Evolutionary conservation across 208 protist species (phyloP).

Genomic region (Vickermania ingenoplastis): DNA sequence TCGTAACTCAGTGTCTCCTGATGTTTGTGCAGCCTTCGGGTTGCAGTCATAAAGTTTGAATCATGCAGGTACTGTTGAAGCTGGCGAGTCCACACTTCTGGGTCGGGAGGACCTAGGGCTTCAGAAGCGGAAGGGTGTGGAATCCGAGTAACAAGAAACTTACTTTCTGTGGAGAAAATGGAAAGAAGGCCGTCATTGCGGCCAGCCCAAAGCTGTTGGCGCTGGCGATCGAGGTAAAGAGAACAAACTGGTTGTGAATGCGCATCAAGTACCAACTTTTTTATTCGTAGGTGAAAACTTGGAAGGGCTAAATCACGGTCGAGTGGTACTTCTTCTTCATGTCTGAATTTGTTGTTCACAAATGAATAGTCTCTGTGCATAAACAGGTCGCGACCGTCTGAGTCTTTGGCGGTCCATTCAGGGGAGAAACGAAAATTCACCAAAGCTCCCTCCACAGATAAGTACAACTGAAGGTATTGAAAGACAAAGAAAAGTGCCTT

Average conservation of each 20-base stretch:
- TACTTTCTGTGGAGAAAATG: constrained; percentile 58
- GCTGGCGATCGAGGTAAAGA: constrained; percentile 50
- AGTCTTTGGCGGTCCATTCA: constrained; percentile 28
- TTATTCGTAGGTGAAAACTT: constrained; percentile 36
- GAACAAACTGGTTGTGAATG: constrained; percentile 65
- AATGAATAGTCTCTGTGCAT: constrained; percentile 3
- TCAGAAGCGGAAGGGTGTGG: constrained; percentile 51
- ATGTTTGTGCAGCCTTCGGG: constrained; percentile 27
- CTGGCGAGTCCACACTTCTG: constrained; percentile 30
- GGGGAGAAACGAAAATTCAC: constrained; percentile 53
- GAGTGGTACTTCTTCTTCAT: constrained; percentile 16
- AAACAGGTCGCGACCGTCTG: constrained; percentile 40
- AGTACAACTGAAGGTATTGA: constrained; percentile 60
- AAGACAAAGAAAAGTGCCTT: constrained; percentile 74
- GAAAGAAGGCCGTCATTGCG: constrained; percentile 68
- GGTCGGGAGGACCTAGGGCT: constrained; percentile 35
- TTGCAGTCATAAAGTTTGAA: constrained; percentile 1
- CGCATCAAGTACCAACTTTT: constrained; percentile 44
- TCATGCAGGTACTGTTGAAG: constrained; percentile 16
- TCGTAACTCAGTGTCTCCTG: constrained; percentile 38
- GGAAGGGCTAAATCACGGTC: constrained; percentile 13
- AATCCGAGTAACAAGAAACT: constrained; percentile 50
- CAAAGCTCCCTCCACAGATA: constrained; percentile 66
- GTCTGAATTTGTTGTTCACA: not conserved
- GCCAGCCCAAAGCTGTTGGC: constrained; percentile 52